Conservation (phyloP, 2,329 filamentous ascomycete genomes). For the Lachnum nothofagi region DNA sequence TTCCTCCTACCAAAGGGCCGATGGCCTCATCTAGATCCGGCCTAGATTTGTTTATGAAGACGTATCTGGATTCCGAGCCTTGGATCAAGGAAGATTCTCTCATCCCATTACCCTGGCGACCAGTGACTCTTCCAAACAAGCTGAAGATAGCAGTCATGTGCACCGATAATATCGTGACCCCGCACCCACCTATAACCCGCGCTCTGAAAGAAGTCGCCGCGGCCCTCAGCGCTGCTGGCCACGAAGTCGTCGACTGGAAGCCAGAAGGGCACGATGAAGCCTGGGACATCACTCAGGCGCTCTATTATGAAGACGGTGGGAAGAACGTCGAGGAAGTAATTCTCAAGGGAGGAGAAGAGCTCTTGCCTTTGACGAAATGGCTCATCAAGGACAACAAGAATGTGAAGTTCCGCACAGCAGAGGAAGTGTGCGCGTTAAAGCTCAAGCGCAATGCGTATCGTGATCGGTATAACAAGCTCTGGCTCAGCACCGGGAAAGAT, state of each 20-base stretch:
- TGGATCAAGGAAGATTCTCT: conserved; percentile 47
- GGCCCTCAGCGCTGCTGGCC: conserved; percentile 40
- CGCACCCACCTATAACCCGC: conserved; percentile 52
- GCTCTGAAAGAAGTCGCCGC: conserved; percentile 49
- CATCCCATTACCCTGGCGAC: conserved; percentile 45
- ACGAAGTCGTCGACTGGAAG: conserved; percentile 50
- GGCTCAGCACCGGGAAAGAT: conserved; percentile 8
- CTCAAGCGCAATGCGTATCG: conserved; percentile 12
- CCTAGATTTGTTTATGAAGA: conserved; percentile 36
- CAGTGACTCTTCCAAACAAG: conserved; percentile 35
- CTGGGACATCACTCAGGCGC: conserved; percentile 37
- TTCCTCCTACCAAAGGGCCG: conserved; percentile 46
- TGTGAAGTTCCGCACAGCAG: conserved; percentile 6
- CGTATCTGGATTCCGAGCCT: conserved; percentile 36
- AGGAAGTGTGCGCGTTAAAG: conserved; percentile 11
- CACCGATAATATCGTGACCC: conserved; percentile 51
- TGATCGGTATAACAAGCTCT: conserved; percentile 10
- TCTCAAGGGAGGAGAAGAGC: conserved; percentile 5
- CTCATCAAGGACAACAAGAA: conserved; percentile 14
- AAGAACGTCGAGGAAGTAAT: conserved; percentile 6
- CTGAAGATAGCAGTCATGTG: conserved; percentile 55
- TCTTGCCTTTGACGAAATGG: conserved; percentile 12
- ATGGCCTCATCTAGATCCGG: conserved; percentile 46
- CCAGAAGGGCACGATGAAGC: conserved; percentile 45
- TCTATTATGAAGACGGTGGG: conserved; percentile 14